Conservation (phyloP, 768 basidiomycete species). For the Xerocomellus intermedius region DNA sequence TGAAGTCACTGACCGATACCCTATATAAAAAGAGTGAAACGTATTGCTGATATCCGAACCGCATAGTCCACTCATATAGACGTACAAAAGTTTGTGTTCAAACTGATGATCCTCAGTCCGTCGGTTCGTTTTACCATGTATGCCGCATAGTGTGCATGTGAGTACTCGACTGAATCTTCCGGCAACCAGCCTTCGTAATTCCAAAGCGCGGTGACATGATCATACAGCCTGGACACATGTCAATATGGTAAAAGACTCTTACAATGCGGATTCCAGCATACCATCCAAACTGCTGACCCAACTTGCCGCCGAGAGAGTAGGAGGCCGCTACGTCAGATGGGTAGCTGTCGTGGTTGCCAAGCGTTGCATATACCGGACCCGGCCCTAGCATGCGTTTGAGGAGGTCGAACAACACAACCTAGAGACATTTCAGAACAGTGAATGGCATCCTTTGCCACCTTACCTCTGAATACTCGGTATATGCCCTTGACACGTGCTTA, state of each 20-base stretch:
- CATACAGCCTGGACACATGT: constrained; percentile 58
- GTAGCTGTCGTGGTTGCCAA: constrained; percentile 79
- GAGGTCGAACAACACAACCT: constrained; percentile 67
- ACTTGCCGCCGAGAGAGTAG: constrained; percentile 49
- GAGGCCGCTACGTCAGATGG: constrained; percentile 58
- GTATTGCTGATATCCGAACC: not conserved
- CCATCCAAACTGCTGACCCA: constrained; percentile 68
- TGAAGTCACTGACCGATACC: constrained; percentile 29
- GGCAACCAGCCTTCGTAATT: constrained; percentile 69
- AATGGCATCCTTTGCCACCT: not conserved
- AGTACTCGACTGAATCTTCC: constrained; percentile 50
- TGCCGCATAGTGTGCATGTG: constrained; percentile 67
- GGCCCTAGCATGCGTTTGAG: constrained; percentile 59
- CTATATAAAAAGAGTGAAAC: constrained; percentile 13
- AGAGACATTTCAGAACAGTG: constrained; percentile 7
- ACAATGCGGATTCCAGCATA: constrained; percentile 25
- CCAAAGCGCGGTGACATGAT: constrained; percentile 72
- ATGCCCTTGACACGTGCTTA: constrained; percentile 41
- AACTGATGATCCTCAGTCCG: constrained; percentile 66
- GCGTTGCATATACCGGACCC: constrained; percentile 71
- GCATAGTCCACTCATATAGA: constrained; percentile 7
- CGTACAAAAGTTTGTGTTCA: constrained; percentile 78
- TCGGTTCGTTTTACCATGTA: constrained; percentile 68
- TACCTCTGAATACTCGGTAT: constrained; percentile 64
- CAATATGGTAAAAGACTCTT: not conserved